Percentiles rank a stretch among this genome's conserved stretches.
Evolutionary conservation across 495 filamentous ascomycete genomes (phyloP).

Genomic region (Neurospora sp.): DNA sequence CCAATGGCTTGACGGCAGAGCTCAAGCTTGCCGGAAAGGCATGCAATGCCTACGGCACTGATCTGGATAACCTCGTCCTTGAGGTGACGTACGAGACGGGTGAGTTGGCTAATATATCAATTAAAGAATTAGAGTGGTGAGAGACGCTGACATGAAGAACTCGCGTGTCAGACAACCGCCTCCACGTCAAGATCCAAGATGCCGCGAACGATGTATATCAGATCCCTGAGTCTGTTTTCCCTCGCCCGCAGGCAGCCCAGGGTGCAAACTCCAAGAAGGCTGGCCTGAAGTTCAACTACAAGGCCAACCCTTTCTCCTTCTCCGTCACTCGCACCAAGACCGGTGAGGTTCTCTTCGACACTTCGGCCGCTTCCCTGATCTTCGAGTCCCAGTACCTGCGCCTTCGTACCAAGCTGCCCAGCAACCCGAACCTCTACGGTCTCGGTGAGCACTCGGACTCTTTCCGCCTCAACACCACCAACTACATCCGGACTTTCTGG

Average conservation of each 20-base stretch:
- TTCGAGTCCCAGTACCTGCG: conserved; percentile 76
- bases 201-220: conserved; percentile 66
- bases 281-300: conserved; percentile 56
- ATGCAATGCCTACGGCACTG: conserved; percentile 64
- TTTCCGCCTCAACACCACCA: conserved; percentile 57
- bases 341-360: conserved; percentile 71
- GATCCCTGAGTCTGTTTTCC: conserved; percentile 61
- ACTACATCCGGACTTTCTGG: conserved; percentile 78
- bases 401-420: conserved; percentile 58
- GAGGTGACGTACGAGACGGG: conserved; percentile 68
- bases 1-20: conserved; percentile 49
- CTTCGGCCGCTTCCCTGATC: conserved; percentile 55
- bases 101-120: conserved; percentile 26
- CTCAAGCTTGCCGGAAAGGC: conserved; percentile 55
- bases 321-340: conserved; percentile 50
- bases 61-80: conserved; percentile 55
- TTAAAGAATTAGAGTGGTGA: not conserved
- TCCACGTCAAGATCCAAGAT: conserved; percentile 80
- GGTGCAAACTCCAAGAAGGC: conserved; percentile 21
- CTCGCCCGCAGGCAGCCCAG: conserved; percentile 40
- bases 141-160: not conserved
- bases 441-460: conserved; percentile 72
- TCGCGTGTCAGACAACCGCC: conserved; percentile 47
- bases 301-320: conserved; percentile 66
- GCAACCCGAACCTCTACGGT: conserved; percentile 64